Evolutionary conservation across 2,329 filamentous ascomycete genomes (phyloP).

Genomic region (Stemphylium lycopersici): DNA sequence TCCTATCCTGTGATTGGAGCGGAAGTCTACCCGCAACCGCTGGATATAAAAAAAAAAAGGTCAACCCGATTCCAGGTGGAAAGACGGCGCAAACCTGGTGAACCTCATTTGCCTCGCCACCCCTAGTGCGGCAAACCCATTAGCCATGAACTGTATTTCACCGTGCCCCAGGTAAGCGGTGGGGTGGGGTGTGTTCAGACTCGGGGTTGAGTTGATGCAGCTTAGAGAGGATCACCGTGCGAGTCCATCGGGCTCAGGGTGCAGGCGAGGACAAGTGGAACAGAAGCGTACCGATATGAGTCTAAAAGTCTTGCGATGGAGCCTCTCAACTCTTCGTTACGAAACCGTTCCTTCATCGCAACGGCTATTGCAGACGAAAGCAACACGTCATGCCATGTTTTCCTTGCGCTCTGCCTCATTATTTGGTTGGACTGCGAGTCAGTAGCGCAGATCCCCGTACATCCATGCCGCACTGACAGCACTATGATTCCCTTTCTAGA

Average conservation of each 20-base stretch:
- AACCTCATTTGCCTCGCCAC: neutral
- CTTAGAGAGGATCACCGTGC: neutral
- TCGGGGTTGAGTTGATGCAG: neutral
- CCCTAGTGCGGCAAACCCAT: neutral
- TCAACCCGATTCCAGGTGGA: neutral
- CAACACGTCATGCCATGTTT: neutral
- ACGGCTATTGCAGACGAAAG: neutral
- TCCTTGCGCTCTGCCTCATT: slow-evolving; percentile 2
- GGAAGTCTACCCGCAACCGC: slow-evolving; percentile 1
- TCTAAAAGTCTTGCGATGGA: neutral
- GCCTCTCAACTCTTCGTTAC: neutral
- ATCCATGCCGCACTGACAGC: slow-evolving; percentile 1
- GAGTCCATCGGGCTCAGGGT: neutral
- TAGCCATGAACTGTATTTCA: neutral
- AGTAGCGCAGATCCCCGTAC: slow-evolving; percentile 9
- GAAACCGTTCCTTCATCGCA: neutral
- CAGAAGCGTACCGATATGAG: neutral
- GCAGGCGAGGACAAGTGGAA: neutral
- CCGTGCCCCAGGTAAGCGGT: neutral
- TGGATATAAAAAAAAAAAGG: slow-evolving; percentile 2
- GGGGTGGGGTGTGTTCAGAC: neutral
- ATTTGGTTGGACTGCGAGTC: slow-evolving; percentile 8
- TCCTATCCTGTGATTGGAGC: slow-evolving; percentile 1
- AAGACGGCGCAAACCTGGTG: neutral
- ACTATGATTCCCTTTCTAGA: slow-evolving; percentile 10